Conservation (phyloP, 345 rosid species). For the Syzygium jambos region DNA sequence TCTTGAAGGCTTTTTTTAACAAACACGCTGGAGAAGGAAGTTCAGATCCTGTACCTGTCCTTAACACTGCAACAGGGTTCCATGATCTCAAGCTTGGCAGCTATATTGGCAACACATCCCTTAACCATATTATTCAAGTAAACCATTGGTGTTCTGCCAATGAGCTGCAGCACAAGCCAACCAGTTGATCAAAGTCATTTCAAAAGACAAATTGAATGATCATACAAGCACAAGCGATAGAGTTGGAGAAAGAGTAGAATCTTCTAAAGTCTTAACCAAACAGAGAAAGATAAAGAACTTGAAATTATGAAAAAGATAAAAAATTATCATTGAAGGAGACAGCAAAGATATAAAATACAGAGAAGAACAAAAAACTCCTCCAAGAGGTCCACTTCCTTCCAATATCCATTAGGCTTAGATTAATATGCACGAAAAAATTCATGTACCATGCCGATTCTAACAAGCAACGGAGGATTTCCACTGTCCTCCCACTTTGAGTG, state of each 20-base stretch:
- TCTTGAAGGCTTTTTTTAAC: not conserved
- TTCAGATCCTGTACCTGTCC: slow-evolving; percentile 41
- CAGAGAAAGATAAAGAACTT: not conserved
- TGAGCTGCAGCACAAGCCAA: slow-evolving; percentile 33
- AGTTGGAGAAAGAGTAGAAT: not conserved
- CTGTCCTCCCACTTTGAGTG: not conserved
- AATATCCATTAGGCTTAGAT: not conserved
- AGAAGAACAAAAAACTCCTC: not conserved
- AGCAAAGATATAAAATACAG: not conserved
- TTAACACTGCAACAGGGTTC: slow-evolving; percentile 92
- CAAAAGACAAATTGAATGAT: not conserved
- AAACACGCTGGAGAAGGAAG: not conserved
- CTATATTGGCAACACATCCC: slow-evolving; percentile 67
- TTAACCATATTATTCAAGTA: slow-evolving; percentile 81
- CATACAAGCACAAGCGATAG: not conserved
- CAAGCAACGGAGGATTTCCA: not conserved
- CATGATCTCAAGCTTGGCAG: slow-evolving; percentile 93
- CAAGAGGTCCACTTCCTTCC: not conserved
- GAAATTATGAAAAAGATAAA: not conserved
- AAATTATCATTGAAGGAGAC: not conserved
- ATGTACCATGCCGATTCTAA: not conserved
- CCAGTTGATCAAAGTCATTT: not conserved
- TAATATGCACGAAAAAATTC: not conserved
- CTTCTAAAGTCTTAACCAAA: not conserved
- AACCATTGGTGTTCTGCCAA: slow-evolving; percentile 95